Evolutionary conservation across 805 yeast species (phyloP), one percentile per base, ranked within the genome.

Genomic region (Lipomyces yamadae): DNA sequence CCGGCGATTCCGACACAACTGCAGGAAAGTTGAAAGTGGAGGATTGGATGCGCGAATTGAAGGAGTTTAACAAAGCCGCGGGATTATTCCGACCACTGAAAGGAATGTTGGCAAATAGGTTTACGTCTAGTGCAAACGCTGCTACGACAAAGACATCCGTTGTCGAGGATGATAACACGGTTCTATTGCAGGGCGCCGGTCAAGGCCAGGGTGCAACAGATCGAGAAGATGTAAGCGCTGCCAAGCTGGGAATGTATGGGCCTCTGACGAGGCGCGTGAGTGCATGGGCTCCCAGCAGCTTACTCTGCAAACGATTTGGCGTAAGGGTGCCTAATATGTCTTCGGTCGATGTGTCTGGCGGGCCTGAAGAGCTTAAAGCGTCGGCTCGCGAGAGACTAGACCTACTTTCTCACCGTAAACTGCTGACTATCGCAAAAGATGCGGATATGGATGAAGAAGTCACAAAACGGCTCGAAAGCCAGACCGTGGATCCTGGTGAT

Each of bases 231-330:
- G 35, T 48, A 11, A 62, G 63, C 15, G 76, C 74, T 3, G 76
- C 77, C 3, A 53, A 33, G 18, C 24, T 57, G 35, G 72, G 68
- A 2, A 61, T 67, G 64, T 75, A 74, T 61, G 77, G 75, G 3
- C 64, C 68, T 3, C 64, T 66, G 33, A 75, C 77, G 1, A 45
- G 74, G 4, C 30, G 50, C 7, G 61, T 62, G 4, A 60, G 62
- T 15, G 42, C 48, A 2, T 75, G 73, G 63, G 52, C 55, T 3
- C 77, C 77, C 2, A 68, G 64, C 13, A 50, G 69, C 11, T 64
- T 75, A 18, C 70, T 75, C 3, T 72, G 75, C 63, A 75, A 75
- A 48, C 65, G 77, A 33, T 73, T 75, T 53, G 64, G 63, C 8
- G 70, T 75, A 11, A 48, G 64, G 33, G 65, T 53, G 29, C 69